Conservation (phyloP, 345 rosid genomes). For the Streptanthus diversifolius region DNA sequence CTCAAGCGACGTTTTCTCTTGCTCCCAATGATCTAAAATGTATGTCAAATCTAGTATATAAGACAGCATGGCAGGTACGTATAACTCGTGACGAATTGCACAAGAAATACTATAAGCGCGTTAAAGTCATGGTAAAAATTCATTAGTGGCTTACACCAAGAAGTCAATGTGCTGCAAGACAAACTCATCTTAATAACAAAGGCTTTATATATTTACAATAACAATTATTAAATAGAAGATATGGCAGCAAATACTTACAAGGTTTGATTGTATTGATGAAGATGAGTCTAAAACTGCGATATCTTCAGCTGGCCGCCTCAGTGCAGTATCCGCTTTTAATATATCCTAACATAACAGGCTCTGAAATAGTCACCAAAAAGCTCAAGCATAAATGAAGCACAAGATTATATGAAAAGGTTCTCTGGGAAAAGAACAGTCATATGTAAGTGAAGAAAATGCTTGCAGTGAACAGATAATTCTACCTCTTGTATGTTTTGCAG, state of each 20-base stretch:
- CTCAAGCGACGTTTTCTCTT: constrained; percentile 48
- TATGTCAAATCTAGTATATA: constrained; percentile 10
- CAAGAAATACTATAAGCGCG: neutral
- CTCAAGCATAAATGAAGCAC: constrained; percentile 7
- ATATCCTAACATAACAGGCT: constrained; percentile 52
- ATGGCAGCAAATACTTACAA: constrained; percentile 48
- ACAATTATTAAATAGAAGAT: neutral
- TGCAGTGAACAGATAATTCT: neutral
- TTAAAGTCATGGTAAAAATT: neutral
- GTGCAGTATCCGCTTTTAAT: constrained; percentile 56
- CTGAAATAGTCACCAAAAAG: constrained; percentile 10
- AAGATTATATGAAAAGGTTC: neutral
- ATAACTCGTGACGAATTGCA: constrained; percentile 6
- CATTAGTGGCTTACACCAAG: neutral
- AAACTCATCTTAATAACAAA: neutral
- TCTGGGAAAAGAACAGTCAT: neutral
- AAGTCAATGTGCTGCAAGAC: neutral
- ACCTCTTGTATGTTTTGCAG: constrained; percentile 79
- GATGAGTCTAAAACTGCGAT: constrained; percentile 59
- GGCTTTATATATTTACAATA: neutral
- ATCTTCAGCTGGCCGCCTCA: constrained; percentile 72
- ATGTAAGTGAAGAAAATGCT: constrained; percentile 8
- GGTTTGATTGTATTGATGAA: constrained; percentile 67
- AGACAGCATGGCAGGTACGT: neutral
- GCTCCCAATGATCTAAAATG: constrained; percentile 54